Conservation (phyloP, 306 rosid species). For the Cucumis hystrix region DNA sequence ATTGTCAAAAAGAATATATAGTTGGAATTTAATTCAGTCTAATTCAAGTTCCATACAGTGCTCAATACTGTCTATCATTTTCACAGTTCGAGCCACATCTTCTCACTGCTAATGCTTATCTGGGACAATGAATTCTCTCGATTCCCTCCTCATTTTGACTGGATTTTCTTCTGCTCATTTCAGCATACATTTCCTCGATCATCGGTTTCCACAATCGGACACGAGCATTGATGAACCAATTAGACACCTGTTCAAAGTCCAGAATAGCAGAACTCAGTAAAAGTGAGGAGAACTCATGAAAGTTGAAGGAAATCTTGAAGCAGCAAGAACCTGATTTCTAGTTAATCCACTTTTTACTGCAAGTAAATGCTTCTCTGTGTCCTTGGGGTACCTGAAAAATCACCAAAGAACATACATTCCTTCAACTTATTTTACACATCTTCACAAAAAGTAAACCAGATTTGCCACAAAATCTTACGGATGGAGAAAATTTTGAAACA, state of each 20-base stretch:
- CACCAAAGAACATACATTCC: background rate
- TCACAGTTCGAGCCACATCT: conserved; percentile 27
- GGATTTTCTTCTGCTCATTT: conserved; percentile 58
- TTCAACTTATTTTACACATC: background rate
- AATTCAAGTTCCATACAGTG: background rate
- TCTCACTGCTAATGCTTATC: conserved; percentile 19
- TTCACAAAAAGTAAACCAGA: background rate
- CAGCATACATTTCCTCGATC: conserved; percentile 94
- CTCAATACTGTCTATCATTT: background rate
- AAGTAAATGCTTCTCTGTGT: conserved; percentile 89
- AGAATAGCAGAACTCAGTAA: background rate
- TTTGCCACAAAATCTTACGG: conserved; percentile 38
- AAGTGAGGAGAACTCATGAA: background rate
- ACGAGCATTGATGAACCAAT: conserved; percentile 94
- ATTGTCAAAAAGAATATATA: background rate
- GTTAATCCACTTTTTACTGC: conserved; percentile 89
- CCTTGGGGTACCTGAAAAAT: conserved; percentile 87
- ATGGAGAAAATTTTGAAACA: conserved; percentile 96
- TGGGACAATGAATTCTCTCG: conserved; percentile 22
- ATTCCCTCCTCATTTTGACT: conserved; percentile 23
- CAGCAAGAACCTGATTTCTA: conserved; percentile 63
- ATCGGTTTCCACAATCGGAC: conserved; percentile 92
- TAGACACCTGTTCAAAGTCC: conserved; percentile 46
- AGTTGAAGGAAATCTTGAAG: background rate
- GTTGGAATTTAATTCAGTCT: background rate